Evolutionary conservation across 805 yeast species (phyloP).

Genomic region (Saturnispora zaruensis): DNA sequence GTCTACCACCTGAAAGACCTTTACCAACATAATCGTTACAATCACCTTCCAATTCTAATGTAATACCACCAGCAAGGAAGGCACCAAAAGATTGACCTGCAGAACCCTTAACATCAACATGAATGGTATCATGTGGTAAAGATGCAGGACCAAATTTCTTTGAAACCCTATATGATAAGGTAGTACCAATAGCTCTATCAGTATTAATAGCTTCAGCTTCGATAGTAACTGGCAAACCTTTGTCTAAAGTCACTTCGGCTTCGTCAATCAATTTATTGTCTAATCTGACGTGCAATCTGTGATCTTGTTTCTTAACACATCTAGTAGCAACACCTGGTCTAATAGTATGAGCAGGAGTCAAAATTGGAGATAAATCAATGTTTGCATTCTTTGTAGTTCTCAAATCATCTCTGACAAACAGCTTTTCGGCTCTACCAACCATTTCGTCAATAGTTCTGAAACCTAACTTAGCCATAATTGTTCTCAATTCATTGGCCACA

Average conservation of each 20-base stretch:
- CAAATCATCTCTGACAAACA: conserved; percentile 74
- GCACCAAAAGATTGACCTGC: conserved; percentile 99
- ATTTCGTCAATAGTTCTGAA: conserved; percentile 94
- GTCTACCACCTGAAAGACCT: conserved; percentile 92
- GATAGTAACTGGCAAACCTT: conserved; percentile 92
- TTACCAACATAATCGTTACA: conserved; percentile 97
- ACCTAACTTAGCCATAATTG: conserved; percentile 90
- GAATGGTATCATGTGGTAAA: conserved; percentile 92
- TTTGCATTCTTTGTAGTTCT: conserved; percentile 85
- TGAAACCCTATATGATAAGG: conserved; percentile 87
- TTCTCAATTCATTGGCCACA: conserved; percentile 84
- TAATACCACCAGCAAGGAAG: conserved; percentile 90
- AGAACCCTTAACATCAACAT: conserved; percentile 81
- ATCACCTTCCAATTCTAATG: conserved; percentile 93
- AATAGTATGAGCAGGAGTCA: conserved; percentile 93
- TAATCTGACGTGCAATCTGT: conserved; percentile 81
- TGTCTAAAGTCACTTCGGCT: conserved; percentile 88
- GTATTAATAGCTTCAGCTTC: conserved; percentile 92
- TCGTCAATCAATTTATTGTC: conserved; percentile 96
- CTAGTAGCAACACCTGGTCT: conserved; percentile 96
- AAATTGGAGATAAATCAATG: conserved; percentile 83
- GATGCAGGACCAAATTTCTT: conserved; percentile 90
- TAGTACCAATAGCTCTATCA: conserved; percentile 93
- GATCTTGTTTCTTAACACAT: conserved; percentile 89
- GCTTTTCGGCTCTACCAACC: conserved; percentile 95